Evolutionary conservation across 176 grass and related monocot species (phyloP), one percentile per base, ranked within the genome.

Genomic region (Stipa capillata): DNA sequence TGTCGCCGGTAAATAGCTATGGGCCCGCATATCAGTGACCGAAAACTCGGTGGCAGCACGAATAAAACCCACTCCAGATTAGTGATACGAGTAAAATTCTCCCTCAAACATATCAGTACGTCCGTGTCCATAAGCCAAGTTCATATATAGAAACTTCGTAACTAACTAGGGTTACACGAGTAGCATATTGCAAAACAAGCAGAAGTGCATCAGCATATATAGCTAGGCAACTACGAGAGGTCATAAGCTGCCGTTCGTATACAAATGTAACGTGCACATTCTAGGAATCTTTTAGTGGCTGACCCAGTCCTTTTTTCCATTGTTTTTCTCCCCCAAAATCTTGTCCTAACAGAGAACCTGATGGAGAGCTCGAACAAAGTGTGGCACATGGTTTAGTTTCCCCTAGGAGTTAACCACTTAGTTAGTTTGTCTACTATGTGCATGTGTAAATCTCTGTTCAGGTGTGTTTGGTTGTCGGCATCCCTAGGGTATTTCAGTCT

Each of bases 161-260:
- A 31, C 62, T 40, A 36, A 32, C 24, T 34, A 15, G 11, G 17
- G 21, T 4, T 20, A 35, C 54, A 36, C 3, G 16, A 62, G 42
- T 39, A 28, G 28, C 14, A 76, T 33, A 65, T 8, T 72, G 29
- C n/a, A 45, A 33, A 10, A 82, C 65, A 62, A 80, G 81, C 3
- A 36, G 8, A 64, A 71, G 85, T 77, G 79, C 55, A 72, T 83
- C 45, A 65, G 36, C 79, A 43, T 78, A 62, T 52, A 62, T 71
- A 34, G 28, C 18, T 27, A 66, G 80, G 79, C 55, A 72, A 83
- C 73, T 71, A 87, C 7, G 79, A 72, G 64, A 51, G 79, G 54
- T 11, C 32, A 43, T 44, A 52, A 74, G 23, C 16, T 56, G 49
- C n/a, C 48, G 55, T 72, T 48, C 29, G 28, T 29, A 37, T 29